Evolutionary conservation across 2,329 filamentous ascomycete genomes (phyloP), one percentile per base, ranked within the genome.

Genomic region (Aspergillus unguis): DNA sequence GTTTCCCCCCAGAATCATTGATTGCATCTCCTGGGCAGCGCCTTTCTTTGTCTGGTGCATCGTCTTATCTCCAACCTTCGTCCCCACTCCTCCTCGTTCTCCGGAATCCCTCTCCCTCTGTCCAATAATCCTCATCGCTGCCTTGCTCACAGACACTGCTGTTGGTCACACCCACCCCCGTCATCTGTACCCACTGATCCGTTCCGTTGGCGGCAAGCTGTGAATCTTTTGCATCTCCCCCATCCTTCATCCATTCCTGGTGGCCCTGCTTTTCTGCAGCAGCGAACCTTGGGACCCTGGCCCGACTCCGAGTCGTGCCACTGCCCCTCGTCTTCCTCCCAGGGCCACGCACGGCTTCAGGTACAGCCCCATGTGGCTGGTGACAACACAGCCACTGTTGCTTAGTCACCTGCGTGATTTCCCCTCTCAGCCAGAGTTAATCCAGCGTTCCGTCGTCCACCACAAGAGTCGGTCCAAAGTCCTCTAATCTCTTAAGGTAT

Each of bases 181-280:
- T 56, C 54, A 36, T 41, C 50, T 44, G 59, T 60, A 49, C 56
- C 59, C 58, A 58, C 58, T 58, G 59, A 60, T 59, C 56, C 58
- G 58, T 56, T 55, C 50, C 59, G 49, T 60, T 58, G 51, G 48
- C 55, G 57, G 54, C 52, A 55, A 53, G 52, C 44, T 52, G 58
- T 60, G 58, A 58, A 60, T 58, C 58, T 55, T 60, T 53, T 37
- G 46, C 57, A 48, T 56, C 47, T 44, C 33, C 23, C 46, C 26
- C 41, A 9, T 42, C 37, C 43, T 29, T 52, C 36, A 40, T 32
- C 28, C 35, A 27, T 31, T 38, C 32, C 49, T 38, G 50, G 50
- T 53, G 50, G 43, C 56, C 46, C 48, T 55, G 51, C 55, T 52
- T 55, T 51, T 55, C 53, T 59, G 57, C 57, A 56, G 55, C 36